phyloP scores from a whole-genome alignment of 768 basidiomycete species.

The Suillus clintonianus region DNA sequence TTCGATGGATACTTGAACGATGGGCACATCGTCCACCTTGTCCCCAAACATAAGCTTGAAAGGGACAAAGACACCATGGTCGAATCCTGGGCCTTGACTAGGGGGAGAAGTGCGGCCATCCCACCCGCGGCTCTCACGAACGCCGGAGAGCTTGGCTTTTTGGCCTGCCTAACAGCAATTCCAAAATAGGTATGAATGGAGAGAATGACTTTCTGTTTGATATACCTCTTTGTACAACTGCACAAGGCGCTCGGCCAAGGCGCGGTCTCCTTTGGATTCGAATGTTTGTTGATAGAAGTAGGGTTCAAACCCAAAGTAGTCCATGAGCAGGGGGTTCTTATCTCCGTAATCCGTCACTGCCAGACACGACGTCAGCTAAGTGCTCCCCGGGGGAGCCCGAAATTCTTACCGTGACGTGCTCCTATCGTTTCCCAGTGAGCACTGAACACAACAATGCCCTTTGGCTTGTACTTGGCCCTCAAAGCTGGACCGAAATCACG shows the following conservation, averaged over 20 bases:
- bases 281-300: conserved; percentile 66
- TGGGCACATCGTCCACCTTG: conserved; percentile 58
- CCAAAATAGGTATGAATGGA: not conserved
- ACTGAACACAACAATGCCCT: conserved; percentile 79
- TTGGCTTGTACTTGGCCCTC: conserved; percentile 71
- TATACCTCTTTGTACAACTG: conserved; percentile 56
- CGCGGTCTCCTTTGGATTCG: conserved; percentile 62
- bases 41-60: conserved; percentile 80
- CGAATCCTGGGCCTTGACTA: conserved; percentile 57
- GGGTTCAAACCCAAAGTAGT: conserved; percentile 70
- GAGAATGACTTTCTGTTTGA: not conserved
- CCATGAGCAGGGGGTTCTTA: conserved; percentile 72
- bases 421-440: conserved; percentile 77
- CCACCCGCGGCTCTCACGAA: conserved; percentile 55
- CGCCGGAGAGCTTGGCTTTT: conserved; percentile 48
- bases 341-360: conserved; percentile 78
- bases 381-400: not conserved
- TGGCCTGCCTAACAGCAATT: conserved; percentile 47
- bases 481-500: conserved; percentile 65
- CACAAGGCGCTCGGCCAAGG: conserved; percentile 59
- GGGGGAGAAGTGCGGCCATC: conserved; percentile 62
- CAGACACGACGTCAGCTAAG: not conserved
- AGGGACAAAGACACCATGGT: conserved; percentile 82
- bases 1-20: conserved; percentile 73
- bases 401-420: conserved; percentile 53